Evolutionary conservation across 108 stramenopile species (phyloP), one percentile per base, ranked within the genome.

Genomic region (Fistulifera solaris): DNA sequence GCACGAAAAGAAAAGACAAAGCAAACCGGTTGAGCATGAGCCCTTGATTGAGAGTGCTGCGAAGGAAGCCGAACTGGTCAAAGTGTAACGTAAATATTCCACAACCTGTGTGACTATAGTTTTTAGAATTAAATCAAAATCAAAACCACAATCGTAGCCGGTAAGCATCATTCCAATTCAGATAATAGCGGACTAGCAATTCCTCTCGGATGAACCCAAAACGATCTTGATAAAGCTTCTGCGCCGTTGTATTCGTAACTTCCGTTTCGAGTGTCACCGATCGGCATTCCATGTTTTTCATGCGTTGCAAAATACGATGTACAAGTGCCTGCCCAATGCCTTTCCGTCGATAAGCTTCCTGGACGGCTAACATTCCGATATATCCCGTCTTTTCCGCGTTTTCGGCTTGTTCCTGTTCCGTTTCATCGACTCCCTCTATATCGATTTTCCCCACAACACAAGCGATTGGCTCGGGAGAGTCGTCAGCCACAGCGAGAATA

Each of bases 361-460:
- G 64, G 6, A 92, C 90, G 11, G 90, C 84, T 48, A 92, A 68
- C 90, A 92, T 92, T 12, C 86, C 90, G 27, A 92, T 88, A 54
- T 80, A 79, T 13, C 76, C 81, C 6, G 71, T 76, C 38, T 46
- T 24, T 48, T 42, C 52, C 10, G 21, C 41, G 5, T 38, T 58
- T 22, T n/a, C 19, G 1, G 6, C 27, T 15, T 27, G 35, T 40
- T 68, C 61, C 44, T 45, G 44, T 5, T 45, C 19, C 44, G 44
- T 19, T 19, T 14, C n/a, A 38, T 38, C 31, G 23, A 7, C 15
- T 13, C 47, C 56, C 48, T 78, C 81, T 10, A 49, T 46, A 51
- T 93, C 91, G 40, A 89, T 78, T 61, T 93, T 93, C 27, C 87
- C 85, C 3, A 93, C 85, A 15, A 93, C 83, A 48, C 91, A 93